phyloP scores from a whole-genome alignment of 768 basidiomycete species.

The Boletus reticulatus region DNA sequence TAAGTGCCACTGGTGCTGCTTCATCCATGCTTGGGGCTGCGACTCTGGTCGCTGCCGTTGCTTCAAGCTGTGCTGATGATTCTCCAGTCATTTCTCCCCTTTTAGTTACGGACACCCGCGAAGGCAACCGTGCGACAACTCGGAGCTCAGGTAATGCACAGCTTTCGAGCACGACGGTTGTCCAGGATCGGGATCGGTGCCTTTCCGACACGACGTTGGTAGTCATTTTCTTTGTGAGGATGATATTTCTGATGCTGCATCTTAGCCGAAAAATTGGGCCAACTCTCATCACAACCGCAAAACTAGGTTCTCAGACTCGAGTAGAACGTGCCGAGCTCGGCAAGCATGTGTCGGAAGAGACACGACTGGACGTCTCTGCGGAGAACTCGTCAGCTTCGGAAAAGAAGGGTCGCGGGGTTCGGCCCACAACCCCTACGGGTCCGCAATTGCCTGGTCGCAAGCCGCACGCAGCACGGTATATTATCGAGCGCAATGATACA shows the following conservation, averaged over 20 bases:
- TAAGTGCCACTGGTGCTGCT: background rate
- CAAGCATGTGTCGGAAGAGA: background rate
- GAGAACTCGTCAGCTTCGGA: background rate
- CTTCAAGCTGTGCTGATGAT: background rate
- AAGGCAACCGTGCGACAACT: background rate
- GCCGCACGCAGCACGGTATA: background rate
- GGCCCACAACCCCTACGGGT: background rate
- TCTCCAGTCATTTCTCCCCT: background rate
- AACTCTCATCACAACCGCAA: background rate
- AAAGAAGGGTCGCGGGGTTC: too few species aligned
- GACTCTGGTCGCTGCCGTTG: background rate
- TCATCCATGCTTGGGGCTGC: background rate
- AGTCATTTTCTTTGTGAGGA: background rate
- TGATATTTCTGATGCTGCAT: background rate
- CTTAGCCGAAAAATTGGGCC: slow-evolving; percentile 1
- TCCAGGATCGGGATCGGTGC: background rate
- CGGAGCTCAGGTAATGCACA: background rate
- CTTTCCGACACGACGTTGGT: slow-evolving; percentile 5
- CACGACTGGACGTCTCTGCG: background rate
- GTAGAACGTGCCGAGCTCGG: background rate
- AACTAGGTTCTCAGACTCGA: background rate
- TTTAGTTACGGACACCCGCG: background rate
- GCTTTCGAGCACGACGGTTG: background rate
- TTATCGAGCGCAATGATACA: background rate
- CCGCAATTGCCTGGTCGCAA: background rate